Base-by-base conservation (phyloP, 2,329 filamentous ascomycete genomes). In the Akanthomyces dipterigenus region DNA sequence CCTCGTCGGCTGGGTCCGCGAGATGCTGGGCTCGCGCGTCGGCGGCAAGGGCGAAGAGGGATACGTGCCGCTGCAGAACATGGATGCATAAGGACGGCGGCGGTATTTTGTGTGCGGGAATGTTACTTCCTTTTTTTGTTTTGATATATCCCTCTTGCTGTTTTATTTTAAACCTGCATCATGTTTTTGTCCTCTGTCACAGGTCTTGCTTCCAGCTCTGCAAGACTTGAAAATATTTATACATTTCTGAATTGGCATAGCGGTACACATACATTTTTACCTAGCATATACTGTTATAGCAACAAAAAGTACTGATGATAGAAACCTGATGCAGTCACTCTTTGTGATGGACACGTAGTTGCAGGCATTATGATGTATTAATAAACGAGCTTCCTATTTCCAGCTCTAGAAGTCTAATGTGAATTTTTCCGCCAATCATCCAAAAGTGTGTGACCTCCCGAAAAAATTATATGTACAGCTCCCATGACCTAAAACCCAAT, bases 11-110 rank as follows among this genome's bases (percentile, higher is more conserved):
- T 76, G 78, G 65, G 70, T 75, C 11, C 70, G 75, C 46, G 80
- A 82, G 65, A 65, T 77, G 48, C 66, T 77, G 1, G 68, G 71
- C 26, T 26, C n/a, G 16, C 34, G 55, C 14, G 54, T 28, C 6
- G 69, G 73, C 22, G 69, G 74, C 55, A 74, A 75, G 64, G 76
- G 77, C 63, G 80, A 82, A 28, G 82, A 79, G 51, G 84, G 83
- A 5, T 88, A 88, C 67, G 82, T 88, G 51, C 82, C 83, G 59
- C 71, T 88, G 64, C 76, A 80, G 57, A 80, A 78, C 58, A 69
- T 86, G 62, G 83, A 85, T 49, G 66, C 64, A 26, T 69, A 22
- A 46, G n/a, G 9, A 34, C 6, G 16, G 49, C 49, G 26, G 24
- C 26, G 34, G 50, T 24, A 11, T 20, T 54, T 5, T 36, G 6